Evolutionary conservation across 2,329 filamentous ascomycete species (phyloP), one percentile per base, ranked within the genome.

Genomic region (Penicillium sp.): DNA sequence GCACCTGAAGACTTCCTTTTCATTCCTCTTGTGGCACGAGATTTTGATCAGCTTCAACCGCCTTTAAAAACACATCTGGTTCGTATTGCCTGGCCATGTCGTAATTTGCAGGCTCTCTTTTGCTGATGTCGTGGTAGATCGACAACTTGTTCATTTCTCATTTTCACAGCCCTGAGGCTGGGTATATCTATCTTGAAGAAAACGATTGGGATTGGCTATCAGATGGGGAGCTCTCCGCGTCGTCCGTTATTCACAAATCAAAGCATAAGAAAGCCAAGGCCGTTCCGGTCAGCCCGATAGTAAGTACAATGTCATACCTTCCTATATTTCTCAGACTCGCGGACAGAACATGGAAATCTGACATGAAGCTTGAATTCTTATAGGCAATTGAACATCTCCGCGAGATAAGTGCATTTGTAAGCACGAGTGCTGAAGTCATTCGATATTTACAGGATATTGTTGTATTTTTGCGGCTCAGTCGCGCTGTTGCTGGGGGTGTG

Each of bases 81-180:
- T 27, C 36, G 64, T 60, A 14, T 5, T 45, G 6, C 26, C 5
- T 11, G 13, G n/a, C 4, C 11, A 39, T 10, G 16, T 6, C 11
- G 11, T n/a, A 26, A 10, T 18, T 18, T n/a, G 2, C 7, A 8
- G 16, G 2, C 11, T 7, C 49, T 9, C 11, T 9, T 9, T 27
- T n/a, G 19, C 48, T 55, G 40, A 57, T 55, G 7, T 19, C 8
- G 9, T 29, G 9, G 13, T 41, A 79, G 71, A 95, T 91, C 64
- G 91, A 97, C 55, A 84, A 89, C 60, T 87, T 97, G 61, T 90
- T 91, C 68, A 86, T 97, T 54, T 93, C 90, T 0, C 92, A 97
- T 71, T 90, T 86, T 76, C 91, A 97, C 66, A 82, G 87, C 53
- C 79, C 82, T 4, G 77, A 80, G 1, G 85, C 93, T 68, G 90